Evolutionary conservation across 768 basidiomycete species (phyloP), one percentile per base, ranked within the genome.

Genomic region (Favolaschia claudopus): DNA sequence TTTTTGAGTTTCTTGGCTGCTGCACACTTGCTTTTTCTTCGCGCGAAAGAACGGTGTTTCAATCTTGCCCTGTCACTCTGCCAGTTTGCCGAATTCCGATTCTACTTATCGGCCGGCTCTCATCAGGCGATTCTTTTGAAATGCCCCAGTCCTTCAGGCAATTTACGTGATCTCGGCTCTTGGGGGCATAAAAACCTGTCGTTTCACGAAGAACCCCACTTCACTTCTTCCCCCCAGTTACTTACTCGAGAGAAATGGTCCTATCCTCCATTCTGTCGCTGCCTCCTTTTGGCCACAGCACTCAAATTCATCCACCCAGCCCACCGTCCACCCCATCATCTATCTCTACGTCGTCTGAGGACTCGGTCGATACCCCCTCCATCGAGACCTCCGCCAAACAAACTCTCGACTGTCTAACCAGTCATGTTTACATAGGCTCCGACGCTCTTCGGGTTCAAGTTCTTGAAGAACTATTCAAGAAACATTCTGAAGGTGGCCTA

Each of bases 401-500:
- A 29, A n/a, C 7, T 7, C 24, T 58, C 42, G 50, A 56, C 25
- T 17, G 25, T 6, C 32, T 61, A n/a, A 55, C 54, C n/a, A 45
- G 60, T 31, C 74, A 68, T 38, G 68, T 73, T 39, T 69, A 69
- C 34, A 51, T 76, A 50, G 52, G 66, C 28, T 54, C 56, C 38
- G 34, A 63, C 34, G 55, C 42, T 27, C 45, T 73, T 22, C 42
- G 63, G 4, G 55, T 74, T 1, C 58, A 64, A 8, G 42, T 66
- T 13, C 54, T 81, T 43, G 47, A 65, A 17, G 39, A 60, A 1
- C 51, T 78, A 33, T 81, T 77, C 57, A 57, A 71, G n/a, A 69
- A 70, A 42, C 71, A 80, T 61, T 67, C 73, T 31, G 48, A 68
- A 43, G 62, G 64, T 20, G 72, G 69, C 13, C 57, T 67, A 12